Conservation (phyloP, 164 flowering plant genomes). For the Magnolia kwangsiensis region DNA sequence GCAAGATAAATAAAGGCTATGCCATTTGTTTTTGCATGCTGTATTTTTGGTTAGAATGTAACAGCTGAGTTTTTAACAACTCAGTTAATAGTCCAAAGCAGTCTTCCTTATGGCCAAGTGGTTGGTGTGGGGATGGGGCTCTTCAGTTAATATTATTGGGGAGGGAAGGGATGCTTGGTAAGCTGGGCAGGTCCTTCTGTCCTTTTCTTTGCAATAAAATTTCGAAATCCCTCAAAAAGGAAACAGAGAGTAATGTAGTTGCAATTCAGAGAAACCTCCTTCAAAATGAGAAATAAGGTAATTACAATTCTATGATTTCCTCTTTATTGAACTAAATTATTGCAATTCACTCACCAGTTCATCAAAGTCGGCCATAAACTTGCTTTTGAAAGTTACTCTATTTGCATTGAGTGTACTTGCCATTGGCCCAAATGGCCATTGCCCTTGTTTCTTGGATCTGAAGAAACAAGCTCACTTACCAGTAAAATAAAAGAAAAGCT, state of each 20-base stretch:
- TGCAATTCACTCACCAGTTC: not conserved
- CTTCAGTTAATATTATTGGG: too few species aligned
- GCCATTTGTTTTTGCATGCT: too few species aligned
- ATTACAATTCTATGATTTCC: not conserved
- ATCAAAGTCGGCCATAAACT: not conserved
- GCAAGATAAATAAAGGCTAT: too few species aligned
- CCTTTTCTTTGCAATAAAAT: too few species aligned
- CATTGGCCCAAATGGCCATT: not conserved
- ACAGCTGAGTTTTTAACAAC: too few species aligned
- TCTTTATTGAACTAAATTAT: not conserved
- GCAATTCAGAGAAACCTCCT: not conserved
- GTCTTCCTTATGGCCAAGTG: too few species aligned
- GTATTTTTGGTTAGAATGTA: too few species aligned
- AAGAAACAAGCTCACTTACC: not conserved
- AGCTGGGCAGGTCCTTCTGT: too few species aligned
- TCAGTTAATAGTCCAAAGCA: too few species aligned
- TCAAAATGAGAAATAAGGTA: not conserved
- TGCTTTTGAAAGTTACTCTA: not conserved
- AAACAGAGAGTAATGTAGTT: not conserved
- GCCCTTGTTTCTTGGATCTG: not conserved
- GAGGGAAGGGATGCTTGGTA: too few species aligned
- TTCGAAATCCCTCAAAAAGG: not conserved
- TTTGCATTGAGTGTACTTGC: not conserved
- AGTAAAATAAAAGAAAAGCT: not conserved
- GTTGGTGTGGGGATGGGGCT: too few species aligned